These are phyloP conservation scores for Boletus pseudo-olivaceus DNA, from an alignment of 768 basidiomycete species.

Conservation along the genomic window DNA sequence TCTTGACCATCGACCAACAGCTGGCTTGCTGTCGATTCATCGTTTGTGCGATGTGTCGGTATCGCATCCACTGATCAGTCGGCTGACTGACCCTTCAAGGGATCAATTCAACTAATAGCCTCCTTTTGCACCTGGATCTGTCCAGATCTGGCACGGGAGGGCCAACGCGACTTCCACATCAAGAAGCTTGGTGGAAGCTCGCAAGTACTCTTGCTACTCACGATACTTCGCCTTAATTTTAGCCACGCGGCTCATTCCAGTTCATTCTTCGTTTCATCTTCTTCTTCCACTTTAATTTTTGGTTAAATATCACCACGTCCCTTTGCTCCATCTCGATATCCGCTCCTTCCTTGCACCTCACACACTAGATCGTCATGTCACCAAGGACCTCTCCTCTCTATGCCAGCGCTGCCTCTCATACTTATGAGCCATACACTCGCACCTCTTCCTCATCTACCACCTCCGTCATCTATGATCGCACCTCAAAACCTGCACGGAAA, in stretches of 20 bases:
- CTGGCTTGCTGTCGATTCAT: too few relatives aligned
- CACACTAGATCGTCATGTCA: slow-evolving; percentile 19
- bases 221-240: slow-evolving; percentile 27
- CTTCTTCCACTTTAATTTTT: slow-evolving; percentile 7
- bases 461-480: slow-evolving; percentile 25
- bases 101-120: neutral
- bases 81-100: slow-evolving; percentile 3
- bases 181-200: slow-evolving; percentile 23
- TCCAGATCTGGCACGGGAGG: slow-evolving; percentile 12
- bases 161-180: slow-evolving; percentile 21
- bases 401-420: slow-evolving; percentile 26
- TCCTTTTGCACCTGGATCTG: slow-evolving; percentile 21
- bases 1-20: neutral
- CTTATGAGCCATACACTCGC: slow-evolving; percentile 25
- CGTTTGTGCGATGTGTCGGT: neutral
- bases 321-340: neutral
- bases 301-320: slow-evolving; percentile 29
- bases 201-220: slow-evolving; percentile 25
- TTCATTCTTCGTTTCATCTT: slow-evolving; percentile 14
- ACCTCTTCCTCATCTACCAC: slow-evolving; percentile 20
- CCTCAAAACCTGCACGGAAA: slow-evolving; percentile 28
- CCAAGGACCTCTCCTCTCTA: slow-evolving; percentile 27
- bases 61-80: too few relatives aligned
- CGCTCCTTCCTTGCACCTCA: slow-evolving; percentile 1
- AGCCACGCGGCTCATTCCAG: slow-evolving; percentile 22